Evolutionary conservation across 2,329 filamentous ascomycete genomes (phyloP).

Genomic region (Hypoxylon sp.): DNA sequence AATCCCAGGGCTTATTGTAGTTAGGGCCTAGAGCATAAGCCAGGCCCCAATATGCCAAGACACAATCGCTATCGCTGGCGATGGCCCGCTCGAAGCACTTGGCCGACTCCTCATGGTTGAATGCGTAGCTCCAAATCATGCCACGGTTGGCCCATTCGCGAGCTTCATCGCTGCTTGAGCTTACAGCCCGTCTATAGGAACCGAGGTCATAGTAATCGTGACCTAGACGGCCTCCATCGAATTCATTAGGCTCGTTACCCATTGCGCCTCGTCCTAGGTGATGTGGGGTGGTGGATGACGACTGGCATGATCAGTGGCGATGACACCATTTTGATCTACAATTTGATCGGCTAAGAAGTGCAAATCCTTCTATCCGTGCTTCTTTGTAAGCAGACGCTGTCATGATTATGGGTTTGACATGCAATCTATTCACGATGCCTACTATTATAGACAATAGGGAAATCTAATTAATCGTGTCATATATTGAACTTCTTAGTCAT

Average conservation of each 20-base stretch:
- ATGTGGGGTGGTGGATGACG: background rate
- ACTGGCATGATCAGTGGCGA: constrained; percentile 4
- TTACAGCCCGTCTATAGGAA: constrained; percentile 68
- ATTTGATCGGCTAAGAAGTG: background rate
- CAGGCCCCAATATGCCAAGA: constrained; percentile 78
- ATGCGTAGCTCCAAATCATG: constrained; percentile 80
- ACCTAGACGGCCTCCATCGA: background rate
- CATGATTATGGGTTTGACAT: no score
- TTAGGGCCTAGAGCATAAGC: constrained; percentile 82
- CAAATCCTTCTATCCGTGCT: background rate
- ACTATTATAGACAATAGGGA: no score
- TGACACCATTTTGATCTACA: constrained; percentile 1
- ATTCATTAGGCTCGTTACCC: constrained; percentile 15
- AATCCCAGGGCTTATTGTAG: constrained; percentile 82
- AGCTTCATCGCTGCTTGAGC: constrained; percentile 64
- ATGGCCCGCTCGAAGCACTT: constrained; percentile 75
- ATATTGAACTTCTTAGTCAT: no score
- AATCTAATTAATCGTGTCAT: no score
- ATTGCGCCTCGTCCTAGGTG: constrained; percentile 9
- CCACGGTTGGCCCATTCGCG: constrained; percentile 81
- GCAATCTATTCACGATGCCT: no score
- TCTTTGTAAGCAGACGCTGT: background rate
- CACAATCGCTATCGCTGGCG: constrained; percentile 66
- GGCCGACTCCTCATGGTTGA: constrained; percentile 81
- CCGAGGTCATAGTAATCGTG: constrained; percentile 74